Percentiles rank a stretch among this genome's conserved stretches.
These are phyloP conservation scores for Carex littledalei DNA, from an alignment of 176 grass and related monocot genomes.

Conservation along the genomic window DNA sequence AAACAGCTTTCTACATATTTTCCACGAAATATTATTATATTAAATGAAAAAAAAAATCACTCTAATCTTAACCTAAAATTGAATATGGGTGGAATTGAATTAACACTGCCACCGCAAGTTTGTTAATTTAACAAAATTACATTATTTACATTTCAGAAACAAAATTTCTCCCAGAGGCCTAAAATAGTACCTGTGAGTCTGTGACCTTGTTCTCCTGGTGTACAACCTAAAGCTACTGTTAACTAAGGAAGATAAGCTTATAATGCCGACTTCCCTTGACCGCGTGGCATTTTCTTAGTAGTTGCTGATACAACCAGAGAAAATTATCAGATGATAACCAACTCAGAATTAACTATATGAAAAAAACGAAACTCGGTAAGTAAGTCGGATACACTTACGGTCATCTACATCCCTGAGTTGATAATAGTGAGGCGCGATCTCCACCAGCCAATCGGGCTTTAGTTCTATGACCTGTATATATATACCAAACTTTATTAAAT, in stretches of 20 bases:
- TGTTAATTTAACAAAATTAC: slow-evolving; percentile 12
- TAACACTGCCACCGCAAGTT: background rate
- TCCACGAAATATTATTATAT: background rate
- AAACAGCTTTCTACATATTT: no score
- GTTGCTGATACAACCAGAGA: slow-evolving; percentile 34
- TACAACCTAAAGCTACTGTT: background rate
- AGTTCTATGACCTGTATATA: slow-evolving; percentile 67
- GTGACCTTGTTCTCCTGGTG: background rate
- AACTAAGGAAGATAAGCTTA: slow-evolving; percentile 9
- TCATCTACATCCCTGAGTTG: slow-evolving; percentile 90
- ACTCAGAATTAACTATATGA: background rate
- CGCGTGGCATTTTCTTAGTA: slow-evolving; percentile 72
- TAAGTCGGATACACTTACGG: slow-evolving; percentile 34
- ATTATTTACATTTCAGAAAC: slow-evolving; percentile 12
- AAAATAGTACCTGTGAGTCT: background rate
- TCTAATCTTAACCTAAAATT: background rate
- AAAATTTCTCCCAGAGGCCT: background rate
- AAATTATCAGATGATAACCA: slow-evolving; percentile 1
- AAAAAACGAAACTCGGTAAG: background rate
- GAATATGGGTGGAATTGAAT: background rate
- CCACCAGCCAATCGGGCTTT: slow-evolving; percentile 81
- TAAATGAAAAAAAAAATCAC: background rate
- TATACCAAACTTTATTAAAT: background rate
- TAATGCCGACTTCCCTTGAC: slow-evolving; percentile 54
- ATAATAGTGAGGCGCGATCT: slow-evolving; percentile 94